A percentile compares a stretch with the other conserved stretches of the same genome.
phyloP scores from a whole-genome alignment of 2,329 filamentous ascomycete species.

The Corynespora cassiicola region DNA sequence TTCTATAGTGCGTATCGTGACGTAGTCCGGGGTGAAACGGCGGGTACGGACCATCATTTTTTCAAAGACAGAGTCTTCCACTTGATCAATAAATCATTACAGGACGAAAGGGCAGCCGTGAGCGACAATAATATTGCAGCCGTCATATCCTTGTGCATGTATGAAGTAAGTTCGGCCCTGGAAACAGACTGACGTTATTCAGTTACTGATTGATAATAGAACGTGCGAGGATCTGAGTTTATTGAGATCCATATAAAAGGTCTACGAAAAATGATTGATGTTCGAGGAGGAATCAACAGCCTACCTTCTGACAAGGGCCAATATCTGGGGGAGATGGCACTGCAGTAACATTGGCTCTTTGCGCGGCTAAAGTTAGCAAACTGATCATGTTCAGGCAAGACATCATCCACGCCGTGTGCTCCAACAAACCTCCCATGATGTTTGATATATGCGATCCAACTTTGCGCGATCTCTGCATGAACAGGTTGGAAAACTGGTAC shows the following conservation, averaged over 20 bases:
- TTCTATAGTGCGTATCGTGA: slow-evolving; percentile 19
- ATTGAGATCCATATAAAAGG: slow-evolving; percentile 18
- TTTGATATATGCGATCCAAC: slow-evolving; percentile 14
- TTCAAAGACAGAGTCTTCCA: slow-evolving; percentile 16
- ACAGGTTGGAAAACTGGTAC: slow-evolving; percentile 9
- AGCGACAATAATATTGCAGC: slow-evolving; percentile 19
- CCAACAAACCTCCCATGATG: slow-evolving; percentile 16
- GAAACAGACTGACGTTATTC: not conserved
- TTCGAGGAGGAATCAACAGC: slow-evolving; percentile 17
- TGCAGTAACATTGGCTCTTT: slow-evolving; percentile 13
- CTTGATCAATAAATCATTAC: slow-evolving; percentile 17
- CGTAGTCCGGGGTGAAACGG: slow-evolving; percentile 4
- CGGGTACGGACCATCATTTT: slow-evolving; percentile 15
- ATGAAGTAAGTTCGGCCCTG: slow-evolving; percentile 16
- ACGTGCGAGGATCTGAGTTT: slow-evolving; percentile 17
- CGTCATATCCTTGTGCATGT: slow-evolving; percentile 20
- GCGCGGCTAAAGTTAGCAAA: not conserved
- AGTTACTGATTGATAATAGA: slow-evolving; percentile 8
- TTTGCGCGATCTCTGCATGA: slow-evolving; percentile 11
- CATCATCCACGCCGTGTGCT: slow-evolving; percentile 18
- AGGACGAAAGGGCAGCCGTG: slow-evolving; percentile 10
- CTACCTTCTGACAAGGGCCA: slow-evolving; percentile 13
- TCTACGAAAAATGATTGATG: slow-evolving; percentile 19
- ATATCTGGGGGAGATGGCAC: slow-evolving; percentile 12
- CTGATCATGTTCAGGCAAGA: slow-evolving; percentile 16